Conservation (phyloP, 345 rosid species). For the Pistacia integerrima region DNA sequence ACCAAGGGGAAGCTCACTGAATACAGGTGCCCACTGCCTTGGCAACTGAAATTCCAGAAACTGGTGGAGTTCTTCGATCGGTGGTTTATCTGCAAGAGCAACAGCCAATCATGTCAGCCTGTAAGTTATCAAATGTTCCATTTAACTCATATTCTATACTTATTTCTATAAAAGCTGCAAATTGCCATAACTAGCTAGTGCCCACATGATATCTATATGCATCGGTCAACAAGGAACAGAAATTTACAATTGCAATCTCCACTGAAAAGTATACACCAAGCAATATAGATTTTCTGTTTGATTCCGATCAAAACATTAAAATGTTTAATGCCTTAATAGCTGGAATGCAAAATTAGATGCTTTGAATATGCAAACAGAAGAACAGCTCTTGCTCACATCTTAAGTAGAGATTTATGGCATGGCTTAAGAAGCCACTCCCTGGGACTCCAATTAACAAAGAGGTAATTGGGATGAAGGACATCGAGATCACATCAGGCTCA, state of each 20-base stretch:
- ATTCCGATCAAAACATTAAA: neutral
- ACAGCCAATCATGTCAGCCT: conserved; percentile 8
- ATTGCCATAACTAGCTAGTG: neutral
- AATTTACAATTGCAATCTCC: too few relatives aligned
- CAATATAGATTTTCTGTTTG: too few relatives aligned
- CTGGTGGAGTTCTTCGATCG: conserved; percentile 87
- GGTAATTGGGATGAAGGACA: conserved; percentile 91
- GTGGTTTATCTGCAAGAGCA: conserved; percentile 79
- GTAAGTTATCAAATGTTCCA: neutral
- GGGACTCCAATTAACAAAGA: conserved; percentile 91
- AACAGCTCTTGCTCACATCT: conserved; percentile 61
- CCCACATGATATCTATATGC: too few relatives aligned
- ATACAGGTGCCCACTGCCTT: conserved; percentile 96
- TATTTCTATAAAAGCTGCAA: neutral
- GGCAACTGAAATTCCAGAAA: conserved; percentile 97
- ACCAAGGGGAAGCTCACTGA: conserved; percentile 97
- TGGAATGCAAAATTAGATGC: conserved; percentile 9
- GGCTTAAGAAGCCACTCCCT: conserved; percentile 93
- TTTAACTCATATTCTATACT: neutral
- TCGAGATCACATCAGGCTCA: conserved; percentile 89
- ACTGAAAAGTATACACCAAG: too few relatives aligned
- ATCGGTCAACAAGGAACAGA: too few relatives aligned
- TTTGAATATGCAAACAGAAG: conserved; percentile 15
- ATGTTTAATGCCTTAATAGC: neutral
- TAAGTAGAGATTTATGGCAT: conserved; percentile 93